phyloP scores from a whole-genome alignment of 2,329 filamentous ascomycete genomes.

The Mycosphaerella sp. region DNA sequence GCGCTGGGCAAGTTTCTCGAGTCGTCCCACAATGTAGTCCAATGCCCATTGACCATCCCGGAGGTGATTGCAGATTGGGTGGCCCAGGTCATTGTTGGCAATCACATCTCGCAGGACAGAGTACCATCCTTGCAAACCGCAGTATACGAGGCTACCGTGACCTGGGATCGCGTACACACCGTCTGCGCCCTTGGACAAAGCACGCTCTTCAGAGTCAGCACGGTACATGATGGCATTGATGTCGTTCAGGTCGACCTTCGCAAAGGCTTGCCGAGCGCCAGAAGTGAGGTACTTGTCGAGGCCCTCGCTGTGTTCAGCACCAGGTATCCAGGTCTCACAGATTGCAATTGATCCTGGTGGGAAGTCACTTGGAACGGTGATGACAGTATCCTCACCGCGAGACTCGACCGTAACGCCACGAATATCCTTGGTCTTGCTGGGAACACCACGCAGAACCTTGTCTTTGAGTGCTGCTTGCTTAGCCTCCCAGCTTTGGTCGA shows the following conservation, averaged over 20 bases:
- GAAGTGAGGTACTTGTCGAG: slow-evolving; percentile 82
- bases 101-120: slow-evolving; percentile 81
- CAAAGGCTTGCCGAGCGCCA: slow-evolving; percentile 72
- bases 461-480: slow-evolving; percentile 61
- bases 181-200: slow-evolving; percentile 70
- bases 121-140: slow-evolving; percentile 98
- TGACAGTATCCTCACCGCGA: slow-evolving; percentile 67
- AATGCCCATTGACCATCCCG: slow-evolving; percentile 87
- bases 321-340: slow-evolving; percentile 93
- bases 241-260: slow-evolving; percentile 67
- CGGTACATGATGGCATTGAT: slow-evolving; percentile 89
- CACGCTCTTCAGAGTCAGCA: slow-evolving; percentile 81
- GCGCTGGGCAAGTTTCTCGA: slow-evolving; percentile 62
- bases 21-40: slow-evolving; percentile 74
- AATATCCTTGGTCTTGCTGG: slow-evolving; percentile 70
- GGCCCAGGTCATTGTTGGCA: slow-evolving; percentile 80
- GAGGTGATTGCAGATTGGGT: slow-evolving; percentile 88
- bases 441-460: slow-evolving; percentile 71
- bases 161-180: slow-evolving; percentile 86
- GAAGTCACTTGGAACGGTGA: slow-evolving; percentile 75
- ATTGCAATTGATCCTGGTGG: slow-evolving; percentile 90
- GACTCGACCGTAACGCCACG: slow-evolving; percentile 66
- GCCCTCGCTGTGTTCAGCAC: slow-evolving; percentile 73
- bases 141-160: slow-evolving; percentile 80
- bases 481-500: slow-evolving; percentile 68